Evolutionary conservation across 1,284 basidiomycete species (phyloP), one percentile per base, ranked within the genome.

Genomic region (Ustilago lituana): DNA sequence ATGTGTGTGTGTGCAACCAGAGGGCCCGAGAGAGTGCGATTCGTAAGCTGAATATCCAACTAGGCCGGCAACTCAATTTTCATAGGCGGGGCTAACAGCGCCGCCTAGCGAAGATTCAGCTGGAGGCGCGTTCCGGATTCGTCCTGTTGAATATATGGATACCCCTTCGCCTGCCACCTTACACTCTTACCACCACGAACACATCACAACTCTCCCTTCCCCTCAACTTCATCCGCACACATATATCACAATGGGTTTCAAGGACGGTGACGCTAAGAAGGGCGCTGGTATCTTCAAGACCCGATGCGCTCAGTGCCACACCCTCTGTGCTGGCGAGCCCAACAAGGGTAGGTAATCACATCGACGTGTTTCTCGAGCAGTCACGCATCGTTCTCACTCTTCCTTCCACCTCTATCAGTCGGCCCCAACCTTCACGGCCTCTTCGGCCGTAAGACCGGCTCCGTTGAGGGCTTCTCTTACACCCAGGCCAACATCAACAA

Each of bases 221-320:
- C n/a, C 36, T 31, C 22, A 14, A 26, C 31, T 19, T 8, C 24
- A 22, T 44, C 20, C 31, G 40, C 24, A 46, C 51, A 55, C 39
- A 35, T 33, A 20, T 35, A 26, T 31, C 54, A 77, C 22, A 50
- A 79, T 78, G 77, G 64, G 61, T 35, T 79, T 67, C 70, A 59
- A 67, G 47, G 58, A 60, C 23, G 78, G 78, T 38, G 78, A 80
- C 55, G 56, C 64, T 32, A 77, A 72, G 49, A 80, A 80, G 72
- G 78, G 78, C 46, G 78, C 77, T 17, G 35, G 68, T 66, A 72
- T 80, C 47, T 81, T 81, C 77, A 79, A 81, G 88, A 95, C 93
- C 76, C 92, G 94, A 73, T 98, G 95, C 83, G 93, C 93, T 60
- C 94, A 97, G 84, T 98, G 95, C 87, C 95, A 98, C 85, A 98